These are phyloP conservation scores for Allium fistulosum DNA, from an alignment of 106 monocot genomes.

Conservation along the genomic window DNA sequence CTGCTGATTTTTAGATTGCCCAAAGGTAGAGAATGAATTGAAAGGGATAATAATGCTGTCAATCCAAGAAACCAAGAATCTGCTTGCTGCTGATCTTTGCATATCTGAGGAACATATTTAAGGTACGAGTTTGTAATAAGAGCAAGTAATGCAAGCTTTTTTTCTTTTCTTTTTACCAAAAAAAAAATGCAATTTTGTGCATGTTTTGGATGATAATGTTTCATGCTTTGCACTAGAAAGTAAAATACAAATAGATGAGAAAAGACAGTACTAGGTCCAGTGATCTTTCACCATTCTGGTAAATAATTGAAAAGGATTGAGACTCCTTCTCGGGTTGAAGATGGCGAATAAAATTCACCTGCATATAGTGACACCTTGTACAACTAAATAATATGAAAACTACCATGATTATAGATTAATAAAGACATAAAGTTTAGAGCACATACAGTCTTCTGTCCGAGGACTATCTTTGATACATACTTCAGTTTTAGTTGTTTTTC, in stretches of 20 bases:
- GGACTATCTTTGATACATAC: conserved; percentile 46
- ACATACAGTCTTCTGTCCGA: conserved; percentile 70
- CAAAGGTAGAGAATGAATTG: conserved; percentile 24
- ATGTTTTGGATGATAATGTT: too few species aligned
- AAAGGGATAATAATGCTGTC: conserved; percentile 35
- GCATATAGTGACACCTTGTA: conserved; percentile 9
- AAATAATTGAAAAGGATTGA: conserved; percentile 62
- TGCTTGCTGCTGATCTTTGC: conserved; percentile 78
- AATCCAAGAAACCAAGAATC: conserved; percentile 65
- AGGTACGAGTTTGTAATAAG: neutral
- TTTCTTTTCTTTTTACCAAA: too few species aligned
- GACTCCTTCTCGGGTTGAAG: conserved; percentile 43
- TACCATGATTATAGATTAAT: too few species aligned
- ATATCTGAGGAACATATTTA: conserved; percentile 42
- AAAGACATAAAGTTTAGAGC: neutral
- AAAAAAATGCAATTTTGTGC: too few species aligned
- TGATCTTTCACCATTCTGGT: conserved; percentile 58
- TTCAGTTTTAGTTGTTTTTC: conserved; percentile 58
- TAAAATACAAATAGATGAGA: neutral
- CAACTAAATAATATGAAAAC: too few species aligned
- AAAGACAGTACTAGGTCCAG: conserved; percentile 52
- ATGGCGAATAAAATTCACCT: conserved; percentile 71
- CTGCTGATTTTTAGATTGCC: conserved; percentile 22
- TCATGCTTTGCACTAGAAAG: too few species aligned
- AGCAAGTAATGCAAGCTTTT: neutral